Evolutionary conservation across 1,284 basidiomycete genomes (phyloP).

Genomic region (Coniferiporia sulphurascens): DNA sequence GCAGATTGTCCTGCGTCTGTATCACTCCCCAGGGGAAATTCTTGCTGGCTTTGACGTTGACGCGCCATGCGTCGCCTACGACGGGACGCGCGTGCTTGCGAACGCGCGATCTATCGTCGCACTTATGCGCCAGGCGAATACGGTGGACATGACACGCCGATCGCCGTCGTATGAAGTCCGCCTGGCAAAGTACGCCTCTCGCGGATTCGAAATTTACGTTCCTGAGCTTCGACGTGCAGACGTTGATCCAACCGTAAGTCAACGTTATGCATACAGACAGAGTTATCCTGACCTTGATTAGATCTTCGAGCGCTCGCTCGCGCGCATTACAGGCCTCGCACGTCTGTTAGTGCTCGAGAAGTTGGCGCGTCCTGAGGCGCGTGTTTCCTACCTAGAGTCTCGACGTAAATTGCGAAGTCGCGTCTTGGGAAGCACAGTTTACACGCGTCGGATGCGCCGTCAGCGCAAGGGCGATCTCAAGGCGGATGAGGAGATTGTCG

Average conservation of each 20-base stretch:
- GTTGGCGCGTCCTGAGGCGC: constrained; percentile 36
- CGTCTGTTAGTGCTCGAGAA: constrained; percentile 56
- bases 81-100: constrained; percentile 50
- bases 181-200: constrained; percentile 48
- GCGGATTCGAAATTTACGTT: constrained; percentile 52
- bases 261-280: too few relatives aligned
- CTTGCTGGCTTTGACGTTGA: constrained; percentile 61
- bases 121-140: constrained; percentile 58
- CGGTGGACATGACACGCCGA: constrained; percentile 50
- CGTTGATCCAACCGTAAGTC: constrained; percentile 50
- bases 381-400: constrained; percentile 39
- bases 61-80: constrained; percentile 51
- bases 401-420: constrained; percentile 46
- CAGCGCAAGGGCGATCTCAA: constrained; percentile 47
- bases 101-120: constrained; percentile 51
- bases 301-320: constrained; percentile 57
- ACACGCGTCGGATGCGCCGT: constrained; percentile 25
- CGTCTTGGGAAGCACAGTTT: constrained; percentile 26
- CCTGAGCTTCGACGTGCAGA: constrained; percentile 44
- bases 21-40: constrained; percentile 55
- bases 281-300: constrained; percentile 20
- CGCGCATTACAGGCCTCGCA: constrained; percentile 51
- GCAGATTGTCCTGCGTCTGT: constrained; percentile 53
- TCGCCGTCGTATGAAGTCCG: constrained; percentile 62
- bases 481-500: constrained; percentile 34